A percentile compares a stretch with the other conserved stretches of the same genome.
Evolutionary conservation across 2,329 filamentous ascomycete genomes (phyloP).

Genomic region (Cercospora sesami): DNA sequence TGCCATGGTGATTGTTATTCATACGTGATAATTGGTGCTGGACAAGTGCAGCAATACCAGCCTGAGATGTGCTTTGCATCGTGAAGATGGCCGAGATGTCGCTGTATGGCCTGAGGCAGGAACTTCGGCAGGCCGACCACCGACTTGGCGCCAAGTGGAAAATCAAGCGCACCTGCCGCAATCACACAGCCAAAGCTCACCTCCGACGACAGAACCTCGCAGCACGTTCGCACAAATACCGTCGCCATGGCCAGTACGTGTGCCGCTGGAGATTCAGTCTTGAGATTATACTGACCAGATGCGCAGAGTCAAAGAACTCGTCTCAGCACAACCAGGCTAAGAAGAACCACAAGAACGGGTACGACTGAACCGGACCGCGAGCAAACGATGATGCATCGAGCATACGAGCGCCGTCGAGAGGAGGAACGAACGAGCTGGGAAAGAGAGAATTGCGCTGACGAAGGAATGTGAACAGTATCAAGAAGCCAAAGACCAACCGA

Average conservation of each 20-base stretch:
- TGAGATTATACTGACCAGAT: constrained; percentile 23
- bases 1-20: not conserved
- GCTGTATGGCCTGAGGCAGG: not conserved
- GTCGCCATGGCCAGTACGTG: constrained; percentile 70
- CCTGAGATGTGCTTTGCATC: not conserved
- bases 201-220: constrained; percentile 13
- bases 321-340: constrained; percentile 97
- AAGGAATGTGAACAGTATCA: constrained; percentile 68
- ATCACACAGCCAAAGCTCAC: not conserved
- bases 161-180: constrained; percentile 13
- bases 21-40: not conserved
- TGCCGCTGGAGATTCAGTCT: not conserved
- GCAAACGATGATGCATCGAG: not conserved
- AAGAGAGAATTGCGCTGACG: constrained; percentile 17
- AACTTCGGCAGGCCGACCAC: not conserved
- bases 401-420: not conserved
- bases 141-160: constrained; percentile 8
- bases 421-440: not conserved
- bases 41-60: not conserved
- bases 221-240: constrained; percentile 27
- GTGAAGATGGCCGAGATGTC: not conserved
- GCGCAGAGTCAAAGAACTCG: constrained; percentile 97
- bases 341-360: constrained; percentile 99
- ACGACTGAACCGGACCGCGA: constrained; percentile 46
- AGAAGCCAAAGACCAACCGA: constrained; percentile 99